Base-by-base conservation (phyloP, 192 early-diverging fungal species). In the Coemansia sp. region DNA sequence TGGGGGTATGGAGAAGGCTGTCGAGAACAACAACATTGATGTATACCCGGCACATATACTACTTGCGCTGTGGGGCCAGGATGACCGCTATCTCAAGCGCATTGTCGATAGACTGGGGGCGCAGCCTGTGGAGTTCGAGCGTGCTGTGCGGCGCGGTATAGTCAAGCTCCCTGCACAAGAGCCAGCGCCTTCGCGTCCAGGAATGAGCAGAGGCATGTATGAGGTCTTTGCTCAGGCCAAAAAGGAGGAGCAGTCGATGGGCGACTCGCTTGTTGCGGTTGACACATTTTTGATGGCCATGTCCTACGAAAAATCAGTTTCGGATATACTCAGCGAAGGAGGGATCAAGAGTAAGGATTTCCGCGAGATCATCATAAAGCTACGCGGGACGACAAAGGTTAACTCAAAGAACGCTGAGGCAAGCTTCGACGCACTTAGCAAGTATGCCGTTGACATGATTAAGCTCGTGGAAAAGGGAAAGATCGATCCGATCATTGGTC, bases 401-500 rank as follows among this genome's bases (percentile, higher is more conserved):
- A 93, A 96, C 65, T 86, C 86, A 35, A 89, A 89, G 72, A 89
- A 83, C 55, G 93, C 92, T 36, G 97, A 99, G 65, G 87, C 88
- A 6, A 89, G 85, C 40, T 97, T 92, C 71, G 95, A 98, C 40
- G 93, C 95, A 20, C 86, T 99, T 15, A 87, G 82, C 64, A 99
- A 99, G 75, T 99, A 99, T 75, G 93, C 93, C 5, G 79, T 95
- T 59, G 93, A 99, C 61, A 79, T 99, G 77, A 86, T 92, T 22
- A 82, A 81, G 17, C 73, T 92, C 65, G 95, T 93, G 23, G 85
- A 91, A 61, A 79, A 83, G 11, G 95, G 95, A 25, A 97, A 98
- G 74, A 86, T 99, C 10, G 97, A 99, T 74, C 97, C 97, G 0
- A 90, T 95, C 55, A 95, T 99, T 76, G 95, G 95, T 22, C 89